Conservation (phyloP, 2,329 filamentous ascomycete genomes). For the Fusarium ambrosium region DNA sequence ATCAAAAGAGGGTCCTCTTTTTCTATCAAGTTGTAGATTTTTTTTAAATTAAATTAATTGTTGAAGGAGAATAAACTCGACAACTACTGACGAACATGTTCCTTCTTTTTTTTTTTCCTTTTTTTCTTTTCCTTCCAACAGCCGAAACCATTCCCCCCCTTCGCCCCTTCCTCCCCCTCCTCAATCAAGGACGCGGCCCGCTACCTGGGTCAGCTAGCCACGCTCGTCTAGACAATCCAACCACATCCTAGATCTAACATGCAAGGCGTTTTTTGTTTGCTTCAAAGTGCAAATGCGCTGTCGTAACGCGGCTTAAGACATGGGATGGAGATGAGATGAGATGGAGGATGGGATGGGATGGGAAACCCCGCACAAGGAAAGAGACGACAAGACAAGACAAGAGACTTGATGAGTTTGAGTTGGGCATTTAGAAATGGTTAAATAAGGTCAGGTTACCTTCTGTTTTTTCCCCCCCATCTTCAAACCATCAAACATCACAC, state of each 20-base stretch:
- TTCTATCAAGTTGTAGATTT: neutral
- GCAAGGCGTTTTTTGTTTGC: neutral
- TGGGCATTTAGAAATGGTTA: neutral
- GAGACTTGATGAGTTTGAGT: neutral
- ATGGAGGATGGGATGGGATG: neutral
- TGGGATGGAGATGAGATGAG: neutral
- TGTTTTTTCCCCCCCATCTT: neutral
- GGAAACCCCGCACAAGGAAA: neutral
- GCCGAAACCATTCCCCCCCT: neutral
- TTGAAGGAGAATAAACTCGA: neutral
- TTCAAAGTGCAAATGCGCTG: neutral
- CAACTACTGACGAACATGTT: neutral
- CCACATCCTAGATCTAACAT: neutral
- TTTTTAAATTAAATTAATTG: neutral
- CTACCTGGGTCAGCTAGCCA: neutral
- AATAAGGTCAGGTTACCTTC: neutral
- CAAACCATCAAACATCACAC: neutral
- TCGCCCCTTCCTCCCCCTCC: no score
- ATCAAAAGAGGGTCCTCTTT: neutral
- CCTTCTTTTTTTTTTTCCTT: neutral
- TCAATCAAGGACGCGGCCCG: neutral
- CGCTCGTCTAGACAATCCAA: neutral
- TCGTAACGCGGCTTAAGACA: neutral
- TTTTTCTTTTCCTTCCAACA: neutral
- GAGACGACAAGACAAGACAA: neutral